Evolutionary conservation across 148 eudicot species (phyloP).

Genomic region (Spergularia marina): DNA sequence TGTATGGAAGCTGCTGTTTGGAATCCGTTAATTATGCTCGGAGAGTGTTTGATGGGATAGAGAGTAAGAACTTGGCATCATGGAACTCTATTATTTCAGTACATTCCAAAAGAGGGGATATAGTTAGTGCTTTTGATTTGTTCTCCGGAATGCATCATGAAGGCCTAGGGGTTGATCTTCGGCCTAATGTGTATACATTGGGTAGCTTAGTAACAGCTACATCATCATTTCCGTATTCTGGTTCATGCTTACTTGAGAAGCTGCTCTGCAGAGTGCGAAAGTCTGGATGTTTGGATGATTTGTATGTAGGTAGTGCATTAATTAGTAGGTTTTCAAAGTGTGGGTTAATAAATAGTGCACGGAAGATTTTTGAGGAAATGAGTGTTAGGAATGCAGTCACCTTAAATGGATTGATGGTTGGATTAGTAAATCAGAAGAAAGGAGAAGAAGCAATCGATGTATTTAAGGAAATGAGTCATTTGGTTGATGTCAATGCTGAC

Average conservation of each 20-base stretch:
- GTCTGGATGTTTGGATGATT: constrained; percentile 55
- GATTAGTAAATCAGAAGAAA: constrained; percentile 59
- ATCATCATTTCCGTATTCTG: constrained; percentile 30
- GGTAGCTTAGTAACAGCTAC: constrained; percentile 66
- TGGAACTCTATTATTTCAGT: constrained; percentile 85
- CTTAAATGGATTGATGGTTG: constrained; percentile 74
- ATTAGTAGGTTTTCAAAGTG: constrained; percentile 67
- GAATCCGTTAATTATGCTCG: constrained; percentile 38
- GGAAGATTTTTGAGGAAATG: constrained; percentile 54
- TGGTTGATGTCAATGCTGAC: constrained; percentile 49
- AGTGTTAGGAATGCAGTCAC: constrained; percentile 63
- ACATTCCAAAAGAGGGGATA: constrained; percentile 55
- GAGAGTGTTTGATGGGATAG: constrained; percentile 55
- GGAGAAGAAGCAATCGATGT: constrained; percentile 59
- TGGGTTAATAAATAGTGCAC: constrained; percentile 51
- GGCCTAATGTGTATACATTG: constrained; percentile 62
- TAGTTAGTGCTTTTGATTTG: constrained; percentile 43
- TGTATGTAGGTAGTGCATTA: constrained; percentile 81
- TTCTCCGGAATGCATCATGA: constrained; percentile 58
- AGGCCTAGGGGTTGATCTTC: constrained; percentile 32
- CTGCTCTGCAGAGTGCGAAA: constrained; percentile 47
- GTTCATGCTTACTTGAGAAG: constrained; percentile 50
- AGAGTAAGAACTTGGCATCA: constrained; percentile 41
- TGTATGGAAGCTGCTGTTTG: constrained; percentile 61
- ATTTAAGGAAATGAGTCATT: constrained; percentile 49